phyloP scores from a whole-genome alignment of 1,139 yeast species.

The Magnusiomyces fungicola region DNA sequence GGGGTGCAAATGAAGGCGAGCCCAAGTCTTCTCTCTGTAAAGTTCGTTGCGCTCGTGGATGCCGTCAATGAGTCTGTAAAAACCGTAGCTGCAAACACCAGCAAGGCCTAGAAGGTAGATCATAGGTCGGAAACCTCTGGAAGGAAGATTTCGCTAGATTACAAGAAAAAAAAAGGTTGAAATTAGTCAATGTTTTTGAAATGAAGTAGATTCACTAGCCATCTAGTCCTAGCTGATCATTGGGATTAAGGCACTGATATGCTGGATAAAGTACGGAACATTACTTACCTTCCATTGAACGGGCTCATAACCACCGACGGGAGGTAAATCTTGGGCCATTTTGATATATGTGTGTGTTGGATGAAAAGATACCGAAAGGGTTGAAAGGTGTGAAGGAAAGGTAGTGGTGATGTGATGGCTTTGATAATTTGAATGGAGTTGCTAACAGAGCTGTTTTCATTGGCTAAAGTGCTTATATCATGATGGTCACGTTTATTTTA shows the following conservation, averaged over 20 bases:
- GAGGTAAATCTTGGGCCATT: slow-evolving; percentile 71
- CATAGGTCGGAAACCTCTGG: slow-evolving; percentile 77
- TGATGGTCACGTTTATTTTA: no score
- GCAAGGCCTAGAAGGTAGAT: slow-evolving; percentile 60
- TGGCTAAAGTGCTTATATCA: no score
- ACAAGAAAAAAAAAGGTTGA: slow-evolving; percentile 6
- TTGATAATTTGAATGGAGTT: not conserved
- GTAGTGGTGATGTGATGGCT: not conserved
- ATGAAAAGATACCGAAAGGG: not conserved
- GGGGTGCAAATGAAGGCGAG: slow-evolving; percentile 67
- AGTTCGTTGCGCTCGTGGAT: slow-evolving; percentile 71
- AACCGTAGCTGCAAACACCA: slow-evolving; percentile 64
- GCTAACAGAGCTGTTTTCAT: not conserved
- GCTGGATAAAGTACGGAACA: slow-evolving; percentile 3
- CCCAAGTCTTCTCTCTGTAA: slow-evolving; percentile 69
- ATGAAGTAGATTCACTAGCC: no score
- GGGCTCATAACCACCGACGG: slow-evolving; percentile 78
- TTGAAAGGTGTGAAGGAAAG: not conserved
- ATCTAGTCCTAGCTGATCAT: no score
- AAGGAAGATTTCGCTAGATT: slow-evolving; percentile 58
- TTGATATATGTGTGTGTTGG: slow-evolving; percentile 9
- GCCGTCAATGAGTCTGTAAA: slow-evolving; percentile 58
- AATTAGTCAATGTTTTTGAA: not conserved
- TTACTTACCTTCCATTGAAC: slow-evolving; percentile 65
- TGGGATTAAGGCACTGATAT: not conserved